Evolutionary conservation across 106 monocot species (phyloP).

Genomic region (Allium sativum): DNA sequence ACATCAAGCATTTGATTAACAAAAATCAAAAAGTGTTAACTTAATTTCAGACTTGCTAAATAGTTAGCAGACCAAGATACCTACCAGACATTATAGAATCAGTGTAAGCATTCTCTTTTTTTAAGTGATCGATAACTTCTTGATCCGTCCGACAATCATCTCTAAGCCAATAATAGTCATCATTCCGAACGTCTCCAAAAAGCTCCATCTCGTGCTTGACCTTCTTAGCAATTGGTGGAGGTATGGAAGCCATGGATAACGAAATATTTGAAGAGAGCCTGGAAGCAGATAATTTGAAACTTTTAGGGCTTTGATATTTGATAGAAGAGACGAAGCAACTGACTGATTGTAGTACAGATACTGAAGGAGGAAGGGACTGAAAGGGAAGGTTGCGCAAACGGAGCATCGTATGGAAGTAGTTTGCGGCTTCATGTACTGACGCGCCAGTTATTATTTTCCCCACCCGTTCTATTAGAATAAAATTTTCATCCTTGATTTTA

Average conservation of each 20-base stretch:
- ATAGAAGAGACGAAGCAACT: neutral
- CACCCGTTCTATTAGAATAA: no score
- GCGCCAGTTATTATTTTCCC: no score
- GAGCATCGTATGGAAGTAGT: no score
- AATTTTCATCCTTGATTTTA: no score
- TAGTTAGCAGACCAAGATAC: neutral
- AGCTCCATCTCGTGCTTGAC: constrained; percentile 70
- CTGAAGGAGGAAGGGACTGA: no score
- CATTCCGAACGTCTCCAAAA: constrained; percentile 82
- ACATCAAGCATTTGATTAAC: no score
- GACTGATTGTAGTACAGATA: no score
- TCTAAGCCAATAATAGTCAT: constrained; percentile 96
- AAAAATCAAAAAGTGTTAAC: neutral
- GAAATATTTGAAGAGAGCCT: neutral
- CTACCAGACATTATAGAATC: constrained; percentile 66
- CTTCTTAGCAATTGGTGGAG: constrained; percentile 76
- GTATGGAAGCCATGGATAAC: constrained; percentile 7
- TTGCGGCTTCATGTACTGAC: no score
- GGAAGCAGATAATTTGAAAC: neutral
- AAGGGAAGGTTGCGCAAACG: no score
- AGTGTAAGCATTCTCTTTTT: constrained; percentile 72
- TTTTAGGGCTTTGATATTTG: constrained; percentile 5
- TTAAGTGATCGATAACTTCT: constrained; percentile 59
- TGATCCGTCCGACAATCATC: constrained; percentile 72
- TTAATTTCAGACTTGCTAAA: neutral